Evolutionary conservation across 345 rosid species (phyloP).

Genomic region (Eutrema yunnanense): DNA sequence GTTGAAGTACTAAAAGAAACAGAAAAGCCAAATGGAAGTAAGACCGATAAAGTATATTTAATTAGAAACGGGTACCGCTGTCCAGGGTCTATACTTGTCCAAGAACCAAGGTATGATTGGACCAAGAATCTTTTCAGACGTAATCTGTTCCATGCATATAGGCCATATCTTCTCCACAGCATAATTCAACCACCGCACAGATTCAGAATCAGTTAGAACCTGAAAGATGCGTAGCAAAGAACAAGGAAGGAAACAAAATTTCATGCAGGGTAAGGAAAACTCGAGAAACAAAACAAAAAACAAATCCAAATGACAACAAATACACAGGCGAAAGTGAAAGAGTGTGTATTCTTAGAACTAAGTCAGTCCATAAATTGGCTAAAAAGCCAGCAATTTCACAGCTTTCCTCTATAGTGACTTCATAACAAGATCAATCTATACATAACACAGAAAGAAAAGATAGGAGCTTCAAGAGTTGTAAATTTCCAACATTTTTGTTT

Average conservation of each 20-base stretch:
- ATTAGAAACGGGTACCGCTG: conserved; percentile 50
- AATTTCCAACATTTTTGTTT: not conserved
- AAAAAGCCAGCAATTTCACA: not conserved
- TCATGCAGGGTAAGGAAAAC: too few species aligned
- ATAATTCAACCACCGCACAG: conserved; percentile 90
- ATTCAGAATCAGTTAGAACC: conserved; percentile 87
- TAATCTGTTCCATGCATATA: conserved; percentile 81
- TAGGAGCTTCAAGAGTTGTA: not conserved
- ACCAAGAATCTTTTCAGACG: conserved; percentile 78
- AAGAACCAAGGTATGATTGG: conserved; percentile 98
- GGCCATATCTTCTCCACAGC: conserved; percentile 95
- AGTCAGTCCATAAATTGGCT: not conserved
- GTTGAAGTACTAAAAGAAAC: not conserved
- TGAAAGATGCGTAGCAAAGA: conserved; percentile 3
- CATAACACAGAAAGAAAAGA: not conserved
- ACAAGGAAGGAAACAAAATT: not conserved
- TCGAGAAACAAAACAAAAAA: too few species aligned
- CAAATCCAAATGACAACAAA: too few species aligned
- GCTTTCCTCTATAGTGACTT: not conserved
- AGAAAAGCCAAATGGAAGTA: not conserved
- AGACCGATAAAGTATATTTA: not conserved
- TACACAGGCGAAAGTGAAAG: not conserved
- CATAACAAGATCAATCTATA: not conserved
- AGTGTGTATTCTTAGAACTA: not conserved
- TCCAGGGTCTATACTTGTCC: conserved; percentile 97